Base-by-base conservation (phyloP, 331 rosid species). In the Dryas integrifolia region DNA sequence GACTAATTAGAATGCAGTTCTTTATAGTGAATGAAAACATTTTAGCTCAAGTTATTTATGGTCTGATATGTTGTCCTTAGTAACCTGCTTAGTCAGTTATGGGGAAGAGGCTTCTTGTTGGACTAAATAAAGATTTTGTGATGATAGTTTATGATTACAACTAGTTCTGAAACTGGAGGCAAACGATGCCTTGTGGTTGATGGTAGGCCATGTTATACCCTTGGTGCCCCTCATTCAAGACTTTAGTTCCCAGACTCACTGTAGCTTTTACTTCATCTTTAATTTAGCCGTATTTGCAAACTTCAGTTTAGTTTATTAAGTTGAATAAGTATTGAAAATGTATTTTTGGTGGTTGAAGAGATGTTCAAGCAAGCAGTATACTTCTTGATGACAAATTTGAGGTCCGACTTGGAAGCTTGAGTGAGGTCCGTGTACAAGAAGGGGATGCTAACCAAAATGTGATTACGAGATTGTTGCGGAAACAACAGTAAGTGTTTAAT, bases 371-470 rank as follows among this genome's bases (percentile, higher is more conserved):
- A 45, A 89, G 99, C 86, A 95, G 98, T 73, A 92, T 95, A 77
- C 95, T 95, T 59, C 96, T 95, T 5, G 99, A 95, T 79, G 97
- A 95, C 77, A 95, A 92, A 83, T 95, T 87, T 51, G 99, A 95
- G 78, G 99, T 95, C 74, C 90, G 99, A 71, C 87, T 95, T 64
- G 99, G 99, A 82, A 95, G 99, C 84, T 86, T 92, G 89, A 89
- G 92, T 48, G 90, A 88, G 85, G 89, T 85, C 64, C 80, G 79
- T 83, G 70, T 70, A 59, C 89, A 92, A 79, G 85, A 75, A 63
- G 99, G 87, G 82, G 98, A 92, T 72, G 68, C 82, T 69, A 92
- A 86, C 81, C 98, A 85, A 50, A 72, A 81, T 72, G 92, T 76
- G 45, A 70, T 92, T 74, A 81, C 90, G 4, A 92, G 91, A 75